phyloP scores from a whole-genome alignment of 1,284 basidiomycete species.

The Inonotus obliquus region DNA sequence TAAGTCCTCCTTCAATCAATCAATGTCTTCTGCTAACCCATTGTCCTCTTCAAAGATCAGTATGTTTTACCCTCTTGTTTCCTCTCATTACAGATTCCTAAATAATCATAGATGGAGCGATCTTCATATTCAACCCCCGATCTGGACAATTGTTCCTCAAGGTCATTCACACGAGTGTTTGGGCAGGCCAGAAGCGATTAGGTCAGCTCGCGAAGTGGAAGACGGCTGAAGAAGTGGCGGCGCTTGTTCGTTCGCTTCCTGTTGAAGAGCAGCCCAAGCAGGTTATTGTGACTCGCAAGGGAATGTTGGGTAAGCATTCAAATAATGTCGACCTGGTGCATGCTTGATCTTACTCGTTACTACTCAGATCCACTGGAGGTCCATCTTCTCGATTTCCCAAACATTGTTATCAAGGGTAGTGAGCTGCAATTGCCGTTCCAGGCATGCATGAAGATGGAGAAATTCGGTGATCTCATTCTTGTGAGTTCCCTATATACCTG shows the following conservation, averaged over 20 bases:
- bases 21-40: neutral
- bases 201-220: constrained; percentile 99
- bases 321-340: neutral
- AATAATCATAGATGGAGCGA: constrained; percentile 73
- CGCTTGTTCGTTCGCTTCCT: constrained; percentile 92
- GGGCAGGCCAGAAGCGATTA: constrained; percentile 99
- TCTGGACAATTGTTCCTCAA: constrained; percentile 99
- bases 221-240: constrained; percentile 99
- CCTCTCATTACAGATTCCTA: constrained; percentile 4
- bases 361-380: constrained; percentile 87
- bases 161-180: constrained; percentile 98
- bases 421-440: constrained; percentile 99
- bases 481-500: constrained; percentile 34
- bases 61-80: constrained; percentile 14
- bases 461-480: constrained; percentile 96
- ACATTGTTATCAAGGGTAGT: constrained; percentile 99
- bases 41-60: constrained; percentile 21
- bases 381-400: constrained; percentile 98
- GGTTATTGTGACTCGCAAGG: constrained; percentile 98
- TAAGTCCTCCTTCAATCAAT: constrained; percentile 48
- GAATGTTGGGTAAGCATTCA: constrained; percentile 79
- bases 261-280: constrained; percentile 99
- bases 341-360: constrained; percentile 11
- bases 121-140: constrained; percentile 99
- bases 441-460: constrained; percentile 99